These are phyloP conservation scores for Trichoderma polysporum DNA, from an alignment of 2,329 filamentous ascomycete genomes.

Conservation along the genomic window DNA sequence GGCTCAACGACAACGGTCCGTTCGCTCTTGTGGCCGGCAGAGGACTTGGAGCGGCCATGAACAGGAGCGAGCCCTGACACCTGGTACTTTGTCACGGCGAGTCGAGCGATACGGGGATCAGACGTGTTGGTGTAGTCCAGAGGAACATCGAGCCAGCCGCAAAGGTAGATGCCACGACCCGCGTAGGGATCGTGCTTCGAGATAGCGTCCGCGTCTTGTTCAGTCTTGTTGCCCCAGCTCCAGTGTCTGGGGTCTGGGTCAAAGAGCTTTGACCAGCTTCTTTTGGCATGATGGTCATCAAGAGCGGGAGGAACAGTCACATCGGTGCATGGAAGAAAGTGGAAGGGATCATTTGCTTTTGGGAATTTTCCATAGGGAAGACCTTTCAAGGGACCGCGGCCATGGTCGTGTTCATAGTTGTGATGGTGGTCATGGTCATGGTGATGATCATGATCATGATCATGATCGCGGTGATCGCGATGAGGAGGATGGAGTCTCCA, in stretches of 20 bases:
- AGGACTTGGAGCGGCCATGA: constrained; percentile 22
- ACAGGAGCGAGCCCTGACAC: constrained; percentile 43
- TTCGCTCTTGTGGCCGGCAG: constrained; percentile 40
- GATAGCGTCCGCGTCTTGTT: not conserved
- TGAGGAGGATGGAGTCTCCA: constrained; percentile 19
- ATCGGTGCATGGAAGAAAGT: constrained; percentile 48
- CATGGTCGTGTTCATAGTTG: not conserved
- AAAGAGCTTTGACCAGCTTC: constrained; percentile 43
- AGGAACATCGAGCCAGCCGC: constrained; percentile 49
- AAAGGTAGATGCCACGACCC: constrained; percentile 47
- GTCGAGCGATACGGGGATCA: constrained; percentile 44
- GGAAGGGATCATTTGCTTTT: constrained; percentile 44
- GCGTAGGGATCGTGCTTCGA: constrained; percentile 33
- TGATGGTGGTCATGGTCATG: not conserved
- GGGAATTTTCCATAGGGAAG: constrained; percentile 37
- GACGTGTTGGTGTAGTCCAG: constrained; percentile 48
- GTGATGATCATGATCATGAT: not conserved
- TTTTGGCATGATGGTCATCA: constrained; percentile 38
- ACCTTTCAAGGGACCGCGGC: not conserved
- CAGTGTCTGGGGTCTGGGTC: constrained; percentile 46
- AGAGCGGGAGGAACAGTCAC: constrained; percentile 42
- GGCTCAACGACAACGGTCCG: constrained; percentile 52
- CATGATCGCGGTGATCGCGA: not conserved
- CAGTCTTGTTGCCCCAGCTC: constrained; percentile 43
- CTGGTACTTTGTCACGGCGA: constrained; percentile 51